Evolutionary conservation across 306 rosid species (phyloP).

Genomic region (Cucumis hystrix): DNA sequence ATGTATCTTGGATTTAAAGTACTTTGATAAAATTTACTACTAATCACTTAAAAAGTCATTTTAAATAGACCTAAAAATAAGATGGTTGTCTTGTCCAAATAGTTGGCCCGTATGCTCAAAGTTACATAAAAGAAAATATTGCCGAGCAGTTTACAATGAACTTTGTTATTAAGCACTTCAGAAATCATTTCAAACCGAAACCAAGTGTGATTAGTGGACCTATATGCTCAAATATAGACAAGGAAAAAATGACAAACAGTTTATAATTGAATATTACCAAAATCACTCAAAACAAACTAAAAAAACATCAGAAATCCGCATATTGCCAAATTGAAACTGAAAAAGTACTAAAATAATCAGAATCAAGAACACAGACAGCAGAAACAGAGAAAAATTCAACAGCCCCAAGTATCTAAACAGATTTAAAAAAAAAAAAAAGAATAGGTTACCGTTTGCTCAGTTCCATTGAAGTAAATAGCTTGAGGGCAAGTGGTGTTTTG

Average conservation of each 20-base stretch:
- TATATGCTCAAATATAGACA: no score
- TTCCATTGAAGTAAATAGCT: constrained; percentile 51
- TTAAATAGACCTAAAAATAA: neutral
- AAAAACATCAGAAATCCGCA: neutral
- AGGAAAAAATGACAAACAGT: neutral
- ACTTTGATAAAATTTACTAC: no score
- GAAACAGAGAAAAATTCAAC: neutral
- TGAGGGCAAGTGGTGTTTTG: constrained; percentile 36
- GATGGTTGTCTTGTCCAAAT: neutral
- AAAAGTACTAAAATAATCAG: neutral
- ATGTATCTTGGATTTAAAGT: neutral
- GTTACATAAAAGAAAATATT: no score
- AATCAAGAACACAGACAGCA: neutral
- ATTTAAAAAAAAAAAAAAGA: no score
- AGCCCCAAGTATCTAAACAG: neutral
- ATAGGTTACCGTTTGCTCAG: constrained; percentile 50
- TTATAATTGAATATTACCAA: neutral
- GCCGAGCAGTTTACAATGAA: no score
- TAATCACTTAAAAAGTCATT: neutral
- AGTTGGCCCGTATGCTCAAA: no score
- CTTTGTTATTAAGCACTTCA: no score
- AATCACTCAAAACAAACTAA: no score
- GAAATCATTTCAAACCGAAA: no score
- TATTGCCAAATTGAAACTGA: neutral
- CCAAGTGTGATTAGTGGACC: no score